These are phyloP conservation scores for Meyerozyma carpophila DNA, from an alignment of 1,139 yeast species.

Conservation along the genomic window DNA sequence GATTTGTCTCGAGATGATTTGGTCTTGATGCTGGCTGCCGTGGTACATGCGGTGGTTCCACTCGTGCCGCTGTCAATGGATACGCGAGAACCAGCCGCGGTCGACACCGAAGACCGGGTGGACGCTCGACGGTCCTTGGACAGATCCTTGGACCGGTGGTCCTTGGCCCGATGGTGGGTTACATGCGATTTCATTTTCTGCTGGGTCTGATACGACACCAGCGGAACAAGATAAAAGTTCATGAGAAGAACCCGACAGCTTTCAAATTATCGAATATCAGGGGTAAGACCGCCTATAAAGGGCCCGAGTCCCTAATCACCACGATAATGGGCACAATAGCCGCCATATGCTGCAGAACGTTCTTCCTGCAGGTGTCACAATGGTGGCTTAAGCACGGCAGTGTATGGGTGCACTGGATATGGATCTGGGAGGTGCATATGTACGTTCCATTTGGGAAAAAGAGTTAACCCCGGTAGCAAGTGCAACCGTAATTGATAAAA, in stretches of 20 bases:
- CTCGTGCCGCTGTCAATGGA: not conserved
- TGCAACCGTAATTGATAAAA: not conserved
- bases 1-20: not conserved
- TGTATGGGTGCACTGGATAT: not conserved
- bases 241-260: constrained; percentile 7
- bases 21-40: not conserved
- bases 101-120: not conserved
- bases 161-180: constrained; percentile 9
- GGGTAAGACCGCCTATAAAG: too few relatives aligned
- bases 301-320: too few relatives aligned
- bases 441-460: not conserved
- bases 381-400: not conserved
- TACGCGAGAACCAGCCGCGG: not conserved
- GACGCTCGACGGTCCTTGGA: not conserved
- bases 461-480: not conserved
- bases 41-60: not conserved
- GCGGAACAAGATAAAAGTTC: constrained; percentile 29
- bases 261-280: not conserved
- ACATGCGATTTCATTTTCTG: constrained; percentile 20
- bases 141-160: not conserved
- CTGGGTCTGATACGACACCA: constrained; percentile 28
- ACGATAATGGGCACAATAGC: not conserved
- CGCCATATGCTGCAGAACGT: not conserved
- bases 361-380: not conserved
- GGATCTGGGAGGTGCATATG: not conserved